A percentile compares a stretch with the other conserved stretches of the same genome.
These are phyloP conservation scores for Phytophthora kernoviae DNA, from an alignment of 352 stramenopile genomes.

Conservation along the genomic window DNA sequence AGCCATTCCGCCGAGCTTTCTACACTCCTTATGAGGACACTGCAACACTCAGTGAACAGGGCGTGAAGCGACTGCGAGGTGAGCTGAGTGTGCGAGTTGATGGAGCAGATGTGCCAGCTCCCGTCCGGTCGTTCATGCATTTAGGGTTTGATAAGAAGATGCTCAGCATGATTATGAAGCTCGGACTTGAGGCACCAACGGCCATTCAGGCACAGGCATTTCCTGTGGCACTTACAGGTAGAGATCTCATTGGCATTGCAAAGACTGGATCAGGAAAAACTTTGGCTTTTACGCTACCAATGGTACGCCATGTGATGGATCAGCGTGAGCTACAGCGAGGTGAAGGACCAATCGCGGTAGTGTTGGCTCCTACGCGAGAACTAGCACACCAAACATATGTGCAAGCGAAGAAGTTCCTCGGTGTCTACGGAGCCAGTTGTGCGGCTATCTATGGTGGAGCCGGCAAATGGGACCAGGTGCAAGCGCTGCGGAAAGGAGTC, in stretches of 20 bases:
- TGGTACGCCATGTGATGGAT: slow-evolving; percentile 91
- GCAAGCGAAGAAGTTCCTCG: slow-evolving; percentile 85
- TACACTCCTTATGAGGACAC: slow-evolving; percentile 65
- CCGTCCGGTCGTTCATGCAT: slow-evolving; percentile 82
- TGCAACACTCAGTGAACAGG: slow-evolving; percentile 26
- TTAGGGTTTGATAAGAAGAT: slow-evolving; percentile 71
- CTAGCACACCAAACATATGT: slow-evolving; percentile 87
- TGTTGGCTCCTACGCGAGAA: slow-evolving; percentile 82
- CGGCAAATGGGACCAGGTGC: slow-evolving; percentile 87
- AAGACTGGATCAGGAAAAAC: slow-evolving; percentile 98
- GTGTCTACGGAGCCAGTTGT: slow-evolving; percentile 68
- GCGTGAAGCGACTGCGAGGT: slow-evolving; percentile 46
- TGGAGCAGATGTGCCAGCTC: slow-evolving; percentile 47
- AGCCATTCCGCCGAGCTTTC: slow-evolving; percentile 83
- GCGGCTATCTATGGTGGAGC: slow-evolving; percentile 80
- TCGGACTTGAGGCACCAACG: slow-evolving; percentile 75
- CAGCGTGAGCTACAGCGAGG: slow-evolving; percentile 75
- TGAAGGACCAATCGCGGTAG: slow-evolving; percentile 81
- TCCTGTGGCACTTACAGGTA: slow-evolving; percentile 72
- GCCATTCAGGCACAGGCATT: slow-evolving; percentile 87
- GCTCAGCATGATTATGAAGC: slow-evolving; percentile 70
- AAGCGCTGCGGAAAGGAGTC: slow-evolving; percentile 69
- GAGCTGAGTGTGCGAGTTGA: slow-evolving; percentile 65
- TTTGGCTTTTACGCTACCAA: slow-evolving; percentile 96
- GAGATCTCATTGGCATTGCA: slow-evolving; percentile 88